Conservation (phyloP, 2,329 filamentous ascomycete genomes). For the Trichoderma guizhouense region DNA sequence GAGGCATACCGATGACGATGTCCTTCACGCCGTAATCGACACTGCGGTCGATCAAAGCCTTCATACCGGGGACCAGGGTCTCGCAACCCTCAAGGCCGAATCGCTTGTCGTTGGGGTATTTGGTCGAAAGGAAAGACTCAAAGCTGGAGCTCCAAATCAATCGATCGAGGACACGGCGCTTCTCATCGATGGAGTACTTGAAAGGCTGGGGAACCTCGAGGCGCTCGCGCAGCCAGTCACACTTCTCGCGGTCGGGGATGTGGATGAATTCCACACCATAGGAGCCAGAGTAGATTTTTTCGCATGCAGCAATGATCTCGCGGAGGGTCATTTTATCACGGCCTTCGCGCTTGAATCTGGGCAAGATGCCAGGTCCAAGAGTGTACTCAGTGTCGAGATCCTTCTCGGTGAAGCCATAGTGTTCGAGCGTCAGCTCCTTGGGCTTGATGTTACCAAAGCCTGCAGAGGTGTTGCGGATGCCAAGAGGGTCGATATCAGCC, state of each 20-base stretch:
- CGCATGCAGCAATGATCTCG: slow-evolving; percentile 89
- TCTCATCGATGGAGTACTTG: slow-evolving; percentile 97
- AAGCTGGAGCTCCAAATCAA: slow-evolving; percentile 99
- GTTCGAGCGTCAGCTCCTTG: slow-evolving; percentile 86
- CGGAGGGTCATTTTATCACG: slow-evolving; percentile 95
- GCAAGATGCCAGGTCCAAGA: slow-evolving; percentile 90
- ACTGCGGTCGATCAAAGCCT: slow-evolving; percentile 95
- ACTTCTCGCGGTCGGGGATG: slow-evolving; percentile 94
- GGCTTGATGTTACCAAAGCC: slow-evolving; percentile 84
- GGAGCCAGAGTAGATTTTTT: slow-evolving; percentile 95
- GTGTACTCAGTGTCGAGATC: slow-evolving; percentile 90
- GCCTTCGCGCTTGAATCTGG: slow-evolving; percentile 82
- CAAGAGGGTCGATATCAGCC: slow-evolving; percentile 92
- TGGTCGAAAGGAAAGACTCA: slow-evolving; percentile 90
- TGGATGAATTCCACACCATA: slow-evolving; percentile 99
- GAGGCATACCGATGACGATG: slow-evolving; percentile 98
- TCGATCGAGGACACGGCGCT: slow-evolving; percentile 93
- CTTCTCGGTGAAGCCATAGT: slow-evolving; percentile 93
- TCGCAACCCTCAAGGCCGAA: slow-evolving; percentile 98
- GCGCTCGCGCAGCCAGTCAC: slow-evolving; percentile 95
- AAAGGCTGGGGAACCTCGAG: slow-evolving; percentile 92
- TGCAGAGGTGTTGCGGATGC: slow-evolving; percentile 73
- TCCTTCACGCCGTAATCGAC: slow-evolving; percentile 99
- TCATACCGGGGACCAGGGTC: slow-evolving; percentile 97
- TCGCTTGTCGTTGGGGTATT: slow-evolving; percentile 99